Evolutionary conservation across 495 filamentous ascomycete genomes (phyloP), one percentile per base, ranked within the genome.

Genomic region (Pseudoneurospora amorphoporcata): DNA sequence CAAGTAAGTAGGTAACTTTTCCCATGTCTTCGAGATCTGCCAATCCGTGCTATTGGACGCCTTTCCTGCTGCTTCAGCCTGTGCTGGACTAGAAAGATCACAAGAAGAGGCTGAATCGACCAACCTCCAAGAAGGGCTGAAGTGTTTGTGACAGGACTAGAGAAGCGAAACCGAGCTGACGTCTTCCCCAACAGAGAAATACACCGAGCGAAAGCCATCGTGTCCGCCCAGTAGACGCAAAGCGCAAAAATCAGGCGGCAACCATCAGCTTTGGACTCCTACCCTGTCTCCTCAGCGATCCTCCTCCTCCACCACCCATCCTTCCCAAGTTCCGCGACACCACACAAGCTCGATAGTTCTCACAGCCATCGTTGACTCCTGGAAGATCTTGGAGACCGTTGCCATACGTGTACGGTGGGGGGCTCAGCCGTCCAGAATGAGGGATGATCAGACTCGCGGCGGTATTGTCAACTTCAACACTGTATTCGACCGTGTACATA

Each of bases 1-100:
- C 6, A 91, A 91, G 53, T 53, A 19, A 53, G 19, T 53, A 12
- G 23, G 23, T 23, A 1, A 12, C 4, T 47, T n/a, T 47, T n/a
- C 43, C n/a, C 43, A 19, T 47, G 43, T 17, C 8, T 23, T 23
- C 23, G 9, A 23, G 19, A 58, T 58, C 47, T 12, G 47, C 19
- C 19, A 29, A 29, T 58, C 4, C 2, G 5, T 3, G 29, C 45
- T 29, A 4, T 29, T 29, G 19, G 23, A 58, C 19, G 23, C 47
- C 47, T 53, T 53, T 6, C 8, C 45, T 7, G 42, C 45, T 53
- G 9, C 19, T 23, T 6, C 45, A 53, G 12, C 4, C n/a, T 53
- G n/a, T 23, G n/a, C 4, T 53, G n/a, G 9, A 23, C 19, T 6
- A 2, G 45, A 23, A 53, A 53, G n/a, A 53, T n/a, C n/a, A 53